Base-by-base conservation (phyloP, 2,329 filamentous ascomycete species). In the Monosporascus sp. region DNA sequence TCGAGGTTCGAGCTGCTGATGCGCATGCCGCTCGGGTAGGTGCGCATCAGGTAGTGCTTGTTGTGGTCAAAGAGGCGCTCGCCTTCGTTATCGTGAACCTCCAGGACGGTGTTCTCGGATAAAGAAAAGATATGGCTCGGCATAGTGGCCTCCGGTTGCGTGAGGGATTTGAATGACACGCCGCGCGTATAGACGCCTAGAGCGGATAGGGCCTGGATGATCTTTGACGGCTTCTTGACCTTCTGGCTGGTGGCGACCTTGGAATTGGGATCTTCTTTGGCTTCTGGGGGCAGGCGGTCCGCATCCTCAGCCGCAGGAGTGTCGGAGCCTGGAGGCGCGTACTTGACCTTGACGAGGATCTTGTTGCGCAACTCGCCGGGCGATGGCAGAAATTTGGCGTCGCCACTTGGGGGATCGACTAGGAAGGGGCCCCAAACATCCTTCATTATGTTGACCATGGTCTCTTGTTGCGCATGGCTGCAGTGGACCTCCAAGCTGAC, bases 401-500 rank as follows among this genome's bases (percentile, higher is more conserved):
- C 74, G 18, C 69, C 65, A 6, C 66, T 80, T 49, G 72, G 75
- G 22, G 72, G 67, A 1, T 86, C 78, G 2, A 96, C 75, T 8
- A 97, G 75, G 54, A 86, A 76, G 1, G 79, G 85, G n/a, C 78
- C 78, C 90, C 91, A 99, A 25, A 83, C 83, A 56, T 95, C 83
- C 57, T 85, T 80, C 84, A 99, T 97, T 63, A 97, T 96, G 55
- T 88, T 80, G 5, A 96, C 91, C 90, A 97, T 97, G 53, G 87
- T 80, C 58, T 88, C 81, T 68, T 99, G 94, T 70, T 99, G 94
- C 52, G 87, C 80, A 0, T 83, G 72, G 56, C 78, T 79, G 58
- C 90, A 91, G 72, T 97, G 94, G 0, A 97, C 90, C 70, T 99
- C 94, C 35, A 99, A 79, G 65, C 90, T 96, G 62, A 97, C 87